Percentiles rank a stretch among this genome's conserved stretches.
Conservation (phyloP, 257 asterid genomes). For the Ligustrum vulgare region DNA sequence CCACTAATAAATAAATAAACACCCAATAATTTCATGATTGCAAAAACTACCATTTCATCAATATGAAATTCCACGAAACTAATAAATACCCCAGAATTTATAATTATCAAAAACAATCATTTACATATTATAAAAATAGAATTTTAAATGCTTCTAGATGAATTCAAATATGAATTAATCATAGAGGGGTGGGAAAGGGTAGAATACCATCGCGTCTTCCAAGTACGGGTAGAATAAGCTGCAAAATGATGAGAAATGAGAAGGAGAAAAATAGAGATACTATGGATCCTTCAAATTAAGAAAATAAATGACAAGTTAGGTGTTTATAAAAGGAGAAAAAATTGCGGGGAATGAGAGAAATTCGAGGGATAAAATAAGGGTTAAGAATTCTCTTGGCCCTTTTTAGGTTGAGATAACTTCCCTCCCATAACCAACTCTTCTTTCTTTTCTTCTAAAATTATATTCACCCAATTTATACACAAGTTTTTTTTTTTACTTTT, state of each 20-base stretch:
- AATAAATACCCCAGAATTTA: not conserved
- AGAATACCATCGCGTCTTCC: constrained; percentile 13
- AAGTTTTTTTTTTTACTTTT: not conserved
- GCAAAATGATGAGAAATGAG: constrained; percentile 2
- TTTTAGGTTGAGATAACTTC: not conserved
- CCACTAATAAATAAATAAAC: not conserved
- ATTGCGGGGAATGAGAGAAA: constrained; percentile 24
- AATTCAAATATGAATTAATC: not conserved
- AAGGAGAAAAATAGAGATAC: not conserved
- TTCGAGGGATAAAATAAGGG: constrained; percentile 22
- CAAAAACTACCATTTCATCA: not conserved
- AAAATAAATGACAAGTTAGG: constrained; percentile 16
- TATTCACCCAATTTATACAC: not conserved
- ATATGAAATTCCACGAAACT: not conserved
- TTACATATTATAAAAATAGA: not conserved
- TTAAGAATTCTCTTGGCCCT: constrained; percentile 5
- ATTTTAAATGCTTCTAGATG: not conserved
- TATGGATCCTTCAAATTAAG: constrained; percentile 9
- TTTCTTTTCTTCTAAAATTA: not conserved
- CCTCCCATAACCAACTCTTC: constrained; percentile 4
- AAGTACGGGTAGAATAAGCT: not conserved
- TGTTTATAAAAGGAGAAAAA: constrained; percentile 20
- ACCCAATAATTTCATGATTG: not conserved
- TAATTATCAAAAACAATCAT: not conserved
- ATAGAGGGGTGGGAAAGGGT: not conserved